Evolutionary conservation across 2,329 filamentous ascomycete genomes (phyloP).

Genomic region (Alternaria sp.): DNA sequence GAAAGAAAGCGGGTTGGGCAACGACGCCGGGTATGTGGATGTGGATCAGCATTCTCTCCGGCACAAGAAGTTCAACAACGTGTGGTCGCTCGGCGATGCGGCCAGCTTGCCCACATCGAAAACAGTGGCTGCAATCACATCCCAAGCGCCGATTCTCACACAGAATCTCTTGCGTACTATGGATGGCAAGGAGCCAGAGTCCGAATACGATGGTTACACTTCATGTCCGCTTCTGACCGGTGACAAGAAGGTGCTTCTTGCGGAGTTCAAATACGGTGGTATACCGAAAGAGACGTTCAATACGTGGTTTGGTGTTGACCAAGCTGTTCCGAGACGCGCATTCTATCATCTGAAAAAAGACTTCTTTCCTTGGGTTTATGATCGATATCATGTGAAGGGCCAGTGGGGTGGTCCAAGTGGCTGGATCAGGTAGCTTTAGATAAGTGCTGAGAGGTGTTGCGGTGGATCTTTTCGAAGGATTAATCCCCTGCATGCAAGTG

Average conservation of each 20-base stretch:
- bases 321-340: conserved; percentile 60
- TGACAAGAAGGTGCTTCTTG: conserved; percentile 68
- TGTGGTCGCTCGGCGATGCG: conserved; percentile 50
- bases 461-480: background rate
- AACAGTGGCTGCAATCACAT: conserved; percentile 48
- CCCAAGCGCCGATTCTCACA: conserved; percentile 45
- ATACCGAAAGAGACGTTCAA: conserved; percentile 68
- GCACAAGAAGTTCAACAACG: conserved; percentile 46
- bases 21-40: conserved; percentile 47
- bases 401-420: conserved; percentile 67
- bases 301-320: conserved; percentile 62
- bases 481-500: background rate
- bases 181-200: conserved; percentile 31
- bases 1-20: conserved; percentile 41
- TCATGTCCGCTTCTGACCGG: conserved; percentile 51
- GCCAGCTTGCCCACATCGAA: conserved; percentile 48
- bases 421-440: conserved; percentile 38
- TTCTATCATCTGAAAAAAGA: conserved; percentile 71
- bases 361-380: conserved; percentile 72
- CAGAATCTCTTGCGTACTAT: conserved; percentile 39
- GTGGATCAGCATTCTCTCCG: conserved; percentile 43
- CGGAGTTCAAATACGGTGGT: conserved; percentile 70
- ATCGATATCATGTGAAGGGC: conserved; percentile 65
- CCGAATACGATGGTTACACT: conserved; percentile 48
- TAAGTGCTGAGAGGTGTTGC: background rate